phyloP scores from a whole-genome alignment of 2,329 filamentous ascomycete genomes.

The Cytospora schulzeri region DNA sequence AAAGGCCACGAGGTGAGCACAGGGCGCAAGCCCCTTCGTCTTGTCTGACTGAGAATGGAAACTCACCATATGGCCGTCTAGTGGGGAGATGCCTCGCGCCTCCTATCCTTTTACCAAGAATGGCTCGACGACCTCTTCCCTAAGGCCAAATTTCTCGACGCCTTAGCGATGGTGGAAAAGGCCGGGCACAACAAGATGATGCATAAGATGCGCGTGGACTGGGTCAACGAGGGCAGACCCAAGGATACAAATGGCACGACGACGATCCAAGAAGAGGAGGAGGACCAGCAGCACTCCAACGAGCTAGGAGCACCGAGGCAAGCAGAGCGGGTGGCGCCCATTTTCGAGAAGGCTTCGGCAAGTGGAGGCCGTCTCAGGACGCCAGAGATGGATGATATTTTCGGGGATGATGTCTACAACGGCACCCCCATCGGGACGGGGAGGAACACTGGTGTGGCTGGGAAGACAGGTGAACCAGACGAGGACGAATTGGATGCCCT shows the following conservation, averaged over 20 bases:
- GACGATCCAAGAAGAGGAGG: constrained; percentile 38
- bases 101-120: constrained; percentile 89
- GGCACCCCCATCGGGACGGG: constrained; percentile 47
- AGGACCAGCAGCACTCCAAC: constrained; percentile 18
- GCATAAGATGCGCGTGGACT: constrained; percentile 73
- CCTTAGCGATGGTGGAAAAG: constrained; percentile 88
- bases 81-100: constrained; percentile 80
- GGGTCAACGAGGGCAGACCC: constrained; percentile 78
- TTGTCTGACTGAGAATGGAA: no score
- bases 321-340: constrained; percentile 40
- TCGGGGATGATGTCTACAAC: constrained; percentile 55
- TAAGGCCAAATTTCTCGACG: constrained; percentile 90
- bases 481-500: constrained; percentile 54
- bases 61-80: constrained; percentile 37
- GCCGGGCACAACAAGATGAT: constrained; percentile 82
- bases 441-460: constrained; percentile 12
- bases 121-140: constrained; percentile 98
- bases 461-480: constrained; percentile 39
- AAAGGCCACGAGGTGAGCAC: constrained; percentile 82
- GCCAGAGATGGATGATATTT: constrained; percentile 42
- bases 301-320: constrained; percentile 34
- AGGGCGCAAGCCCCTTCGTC: background rate
- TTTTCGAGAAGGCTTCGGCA: constrained; percentile 38
- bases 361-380: constrained; percentile 36
- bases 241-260: constrained; percentile 37